Evolutionary conservation across 1,284 basidiomycete genomes (phyloP).

Genomic region (Ustilago hordei): DNA sequence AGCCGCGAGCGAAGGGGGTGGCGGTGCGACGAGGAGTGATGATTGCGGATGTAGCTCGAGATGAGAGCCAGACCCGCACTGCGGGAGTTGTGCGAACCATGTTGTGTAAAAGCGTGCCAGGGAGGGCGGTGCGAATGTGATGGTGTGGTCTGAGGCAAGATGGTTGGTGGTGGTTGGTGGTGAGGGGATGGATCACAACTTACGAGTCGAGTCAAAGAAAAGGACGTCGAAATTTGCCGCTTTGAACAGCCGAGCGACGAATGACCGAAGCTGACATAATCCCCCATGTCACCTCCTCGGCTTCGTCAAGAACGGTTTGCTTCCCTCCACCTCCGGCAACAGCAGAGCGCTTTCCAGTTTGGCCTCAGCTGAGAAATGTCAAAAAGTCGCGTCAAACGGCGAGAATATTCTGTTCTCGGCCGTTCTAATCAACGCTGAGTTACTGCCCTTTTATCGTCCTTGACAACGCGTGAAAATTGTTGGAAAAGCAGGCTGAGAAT

Average conservation of each 20-base stretch:
- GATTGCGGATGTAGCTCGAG: slow-evolving; percentile 21
- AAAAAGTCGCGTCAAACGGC: neutral
- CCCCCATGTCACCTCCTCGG: too few relatives aligned
- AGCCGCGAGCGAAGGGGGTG: neutral
- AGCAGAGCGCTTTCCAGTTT: neutral
- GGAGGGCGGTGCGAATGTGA: neutral
- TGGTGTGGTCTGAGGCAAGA: neutral
- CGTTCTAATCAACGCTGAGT: neutral
- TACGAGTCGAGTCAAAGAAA: neutral
- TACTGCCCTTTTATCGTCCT: too few relatives aligned
- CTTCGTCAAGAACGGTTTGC: too few relatives aligned
- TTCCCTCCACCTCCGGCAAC: neutral
- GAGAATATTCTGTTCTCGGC: slow-evolving; percentile 8
- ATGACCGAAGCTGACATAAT: too few relatives aligned
- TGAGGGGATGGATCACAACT: too few relatives aligned
- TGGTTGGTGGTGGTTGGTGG: neutral
- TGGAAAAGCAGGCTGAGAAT: too few relatives aligned
- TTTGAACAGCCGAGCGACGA: too few relatives aligned
- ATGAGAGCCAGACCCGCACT: slow-evolving; percentile 25
- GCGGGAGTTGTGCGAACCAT: slow-evolving; percentile 27
- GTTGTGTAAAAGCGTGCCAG: neutral
- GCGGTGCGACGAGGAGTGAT: slow-evolving; percentile 21
- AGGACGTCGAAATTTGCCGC: neutral
- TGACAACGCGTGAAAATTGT: too few relatives aligned
- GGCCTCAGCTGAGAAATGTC: neutral